Evolutionary conservation across 2,329 filamentous ascomycete species (phyloP).

Genomic region (Daldinia eschscholtzii): DNA sequence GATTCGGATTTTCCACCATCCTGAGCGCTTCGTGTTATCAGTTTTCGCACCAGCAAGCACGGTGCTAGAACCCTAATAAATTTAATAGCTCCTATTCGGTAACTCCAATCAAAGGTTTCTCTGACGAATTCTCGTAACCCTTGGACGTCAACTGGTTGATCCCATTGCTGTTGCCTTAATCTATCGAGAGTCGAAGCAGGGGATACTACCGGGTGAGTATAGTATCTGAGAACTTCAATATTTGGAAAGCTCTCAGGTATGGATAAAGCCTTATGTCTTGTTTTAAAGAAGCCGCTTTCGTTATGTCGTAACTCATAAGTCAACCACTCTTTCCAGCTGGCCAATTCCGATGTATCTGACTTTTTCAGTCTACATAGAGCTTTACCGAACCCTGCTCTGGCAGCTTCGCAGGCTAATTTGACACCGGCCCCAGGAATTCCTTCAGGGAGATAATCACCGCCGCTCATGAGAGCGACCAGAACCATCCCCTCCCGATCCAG

Average conservation of each 20-base stretch:
- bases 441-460: conserved; percentile 91
- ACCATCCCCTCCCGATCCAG: conserved; percentile 92
- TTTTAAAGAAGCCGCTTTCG: conserved; percentile 82
- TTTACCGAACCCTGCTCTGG: conserved; percentile 85
- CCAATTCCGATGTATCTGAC: conserved; percentile 70
- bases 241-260: conserved; percentile 89
- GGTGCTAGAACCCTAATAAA: conserved; percentile 85
- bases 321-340: conserved; percentile 78
- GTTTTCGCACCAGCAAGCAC: conserved; percentile 75
- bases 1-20: conserved; percentile 48
- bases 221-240: conserved; percentile 82
- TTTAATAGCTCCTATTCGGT: conserved; percentile 82
- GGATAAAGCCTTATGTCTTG: conserved; percentile 77
- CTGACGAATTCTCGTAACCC: conserved; percentile 79
- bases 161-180: conserved; percentile 70
- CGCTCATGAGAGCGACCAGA: conserved; percentile 92
- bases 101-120: conserved; percentile 89
- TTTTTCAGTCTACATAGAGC: conserved; percentile 76
- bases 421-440: conserved; percentile 90
- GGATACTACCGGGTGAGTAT: conserved; percentile 89
- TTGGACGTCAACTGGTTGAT: conserved; percentile 71
- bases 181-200: conserved; percentile 66
- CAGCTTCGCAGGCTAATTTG: conserved; percentile 90
- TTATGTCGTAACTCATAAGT: conserved; percentile 85
- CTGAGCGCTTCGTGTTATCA: conserved; percentile 58